Evolutionary conservation across 2,329 filamentous ascomycete species (phyloP), one percentile per base, ranked within the genome.

Genomic region (Curvularia sp.): DNA sequence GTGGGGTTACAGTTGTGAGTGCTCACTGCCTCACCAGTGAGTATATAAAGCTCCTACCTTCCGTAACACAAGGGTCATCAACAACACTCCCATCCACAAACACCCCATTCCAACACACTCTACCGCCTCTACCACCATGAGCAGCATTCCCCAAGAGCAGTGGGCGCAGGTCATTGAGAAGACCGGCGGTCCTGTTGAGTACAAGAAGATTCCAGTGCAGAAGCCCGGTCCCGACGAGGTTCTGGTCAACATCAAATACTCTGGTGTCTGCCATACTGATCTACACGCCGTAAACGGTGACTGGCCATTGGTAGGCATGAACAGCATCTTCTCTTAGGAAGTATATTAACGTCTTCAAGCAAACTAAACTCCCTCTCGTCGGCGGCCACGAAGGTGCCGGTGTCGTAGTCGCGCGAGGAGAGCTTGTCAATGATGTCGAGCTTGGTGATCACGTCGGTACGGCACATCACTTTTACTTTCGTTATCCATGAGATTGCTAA

Each of bases 151-250:
- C 58, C 86, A 84, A 49, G 88, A 88, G 79, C 94, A 98, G 83
- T 96, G 90, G 92, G 94, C 94, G 50, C 91, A 95, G 80, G 91
- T 98, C 69, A 84, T 95, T 70, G 91, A 96, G 80, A 86, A 92
- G 83, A 88, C 84, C 56, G 92, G 91, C 68, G 89, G 88, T 55
- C 79, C 86, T 67, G 81, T 87, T 70, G 79, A 86, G 60, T 92
- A 89, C 84, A 93, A 92, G 82, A 85, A 89, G 80, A 94, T 97
- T 71, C 89, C 91, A 67, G 92, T 96, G 50, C 84, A 83, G 63
- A 86, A 88, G 77, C 93, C 93, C 38, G 92, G 89, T 21, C 89
- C 93, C 51, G 93, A 96, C 81, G 91, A 97, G 80, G 91, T 97
- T 67, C 89, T 97, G 65, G 82, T 97, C 80, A 94, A 96, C 81